Evolutionary conservation across 148 eudicot genomes (phyloP).

Genomic region (Heliosperma pusillum): DNA sequence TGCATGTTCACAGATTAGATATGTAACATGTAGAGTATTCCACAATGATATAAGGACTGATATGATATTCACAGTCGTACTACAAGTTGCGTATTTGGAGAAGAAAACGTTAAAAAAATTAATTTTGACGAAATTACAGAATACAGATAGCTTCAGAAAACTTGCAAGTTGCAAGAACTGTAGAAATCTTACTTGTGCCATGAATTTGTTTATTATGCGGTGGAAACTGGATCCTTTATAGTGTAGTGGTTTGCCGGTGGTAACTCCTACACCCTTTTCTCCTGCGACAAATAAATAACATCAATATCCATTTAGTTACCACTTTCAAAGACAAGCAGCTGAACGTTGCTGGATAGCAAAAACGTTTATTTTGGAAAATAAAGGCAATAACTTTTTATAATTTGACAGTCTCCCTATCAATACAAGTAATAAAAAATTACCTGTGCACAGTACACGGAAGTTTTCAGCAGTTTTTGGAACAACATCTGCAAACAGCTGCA

Average conservation of each 20-base stretch:
- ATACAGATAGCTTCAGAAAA: background rate
- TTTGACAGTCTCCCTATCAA: background rate
- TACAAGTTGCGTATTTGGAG: background rate
- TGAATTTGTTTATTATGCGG: slow-evolving; percentile 89
- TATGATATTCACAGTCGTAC: background rate
- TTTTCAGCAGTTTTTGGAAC: slow-evolving; percentile 98
- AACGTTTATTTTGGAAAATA: background rate
- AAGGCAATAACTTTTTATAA: background rate
- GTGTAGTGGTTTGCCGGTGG: slow-evolving; percentile 79
- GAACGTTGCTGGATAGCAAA: background rate
- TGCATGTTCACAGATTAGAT: background rate
- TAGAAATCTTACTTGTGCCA: slow-evolving; percentile 74
- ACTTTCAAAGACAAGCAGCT: background rate
- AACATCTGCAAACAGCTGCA: slow-evolving; percentile 88
- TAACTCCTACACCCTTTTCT: slow-evolving; percentile 80
- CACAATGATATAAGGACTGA: background rate
- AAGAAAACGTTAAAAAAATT: background rate
- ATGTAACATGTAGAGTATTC: background rate
- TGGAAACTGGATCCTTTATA: slow-evolving; percentile 81
- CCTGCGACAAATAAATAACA: slow-evolving; percentile 39
- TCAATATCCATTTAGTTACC: background rate
- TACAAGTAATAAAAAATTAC: slow-evolving; percentile 26
- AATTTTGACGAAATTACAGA: background rate
- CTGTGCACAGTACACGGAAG: slow-evolving; percentile 92
- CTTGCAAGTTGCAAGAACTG: background rate